Percentiles rank a stretch among this genome's conserved stretches.
These are phyloP conservation scores for Rhizoclosmatium globosum DNA, from an alignment of 192 early-diverging fungal species.

Conservation along the genomic window DNA sequence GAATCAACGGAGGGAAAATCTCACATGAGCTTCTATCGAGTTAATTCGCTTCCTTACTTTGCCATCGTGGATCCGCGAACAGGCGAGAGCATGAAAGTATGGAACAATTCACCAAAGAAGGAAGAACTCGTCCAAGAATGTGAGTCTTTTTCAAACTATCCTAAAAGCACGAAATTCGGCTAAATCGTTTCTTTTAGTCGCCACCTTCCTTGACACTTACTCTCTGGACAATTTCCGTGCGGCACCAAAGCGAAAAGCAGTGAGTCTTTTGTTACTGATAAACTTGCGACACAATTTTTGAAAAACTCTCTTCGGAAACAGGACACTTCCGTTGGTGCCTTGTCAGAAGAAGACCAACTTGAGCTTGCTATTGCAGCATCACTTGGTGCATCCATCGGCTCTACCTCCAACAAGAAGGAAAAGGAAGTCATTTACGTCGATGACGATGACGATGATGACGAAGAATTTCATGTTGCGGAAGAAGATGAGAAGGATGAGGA, in stretches of 20 bases:
- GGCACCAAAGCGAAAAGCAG: slow-evolving; percentile 41
- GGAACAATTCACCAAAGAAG: slow-evolving; percentile 62
- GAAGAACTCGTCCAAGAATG: slow-evolving; percentile 78
- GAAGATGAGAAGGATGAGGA: background rate
- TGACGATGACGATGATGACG: background rate
- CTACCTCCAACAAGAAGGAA: background rate
- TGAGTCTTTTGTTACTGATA: background rate
- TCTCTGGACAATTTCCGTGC: slow-evolving; percentile 58
- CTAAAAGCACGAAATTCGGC: slow-evolving; percentile 3
- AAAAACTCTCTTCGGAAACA: background rate
- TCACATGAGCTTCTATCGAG: slow-evolving; percentile 78
- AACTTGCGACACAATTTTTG: background rate
- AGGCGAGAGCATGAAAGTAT: slow-evolving; percentile 82
- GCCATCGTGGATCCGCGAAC: slow-evolving; percentile 92
- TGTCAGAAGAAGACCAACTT: slow-evolving; percentile 89
- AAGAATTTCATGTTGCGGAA: background rate
- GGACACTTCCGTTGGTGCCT: background rate
- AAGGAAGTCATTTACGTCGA: background rate
- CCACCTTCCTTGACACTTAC: slow-evolving; percentile 58
- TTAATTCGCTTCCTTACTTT: slow-evolving; percentile 80
- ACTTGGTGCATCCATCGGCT: slow-evolving; percentile 35
- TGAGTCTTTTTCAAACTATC: slow-evolving; percentile 33
- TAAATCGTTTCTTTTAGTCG: background rate
- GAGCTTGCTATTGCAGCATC: slow-evolving; percentile 84
- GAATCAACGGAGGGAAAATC: slow-evolving; percentile 75